These are phyloP conservation scores for Basidioascus undulatus DNA, from an alignment of 768 basidiomycete species.

Conservation along the genomic window DNA sequence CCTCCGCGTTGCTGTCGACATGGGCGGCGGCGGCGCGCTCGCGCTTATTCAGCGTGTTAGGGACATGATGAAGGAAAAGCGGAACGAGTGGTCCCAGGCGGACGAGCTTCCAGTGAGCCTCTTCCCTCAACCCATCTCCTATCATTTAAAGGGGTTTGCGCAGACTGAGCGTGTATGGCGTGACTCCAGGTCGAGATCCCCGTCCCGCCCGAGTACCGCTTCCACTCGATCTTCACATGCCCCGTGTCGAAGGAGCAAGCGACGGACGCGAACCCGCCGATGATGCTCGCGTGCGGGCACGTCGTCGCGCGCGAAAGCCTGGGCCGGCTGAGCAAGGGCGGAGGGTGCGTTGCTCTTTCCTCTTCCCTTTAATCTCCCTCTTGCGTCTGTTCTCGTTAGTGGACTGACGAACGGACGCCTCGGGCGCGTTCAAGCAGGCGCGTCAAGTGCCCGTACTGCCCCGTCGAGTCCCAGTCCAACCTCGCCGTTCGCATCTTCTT, in stretches of 20 bases:
- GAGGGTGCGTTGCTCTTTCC: constrained; percentile 32
- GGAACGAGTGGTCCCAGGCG: constrained; percentile 74
- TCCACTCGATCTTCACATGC: constrained; percentile 92
- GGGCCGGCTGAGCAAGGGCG: constrained; percentile 64
- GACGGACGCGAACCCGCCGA: constrained; percentile 76
- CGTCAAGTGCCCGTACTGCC: constrained; percentile 94
- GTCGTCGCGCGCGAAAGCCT: constrained; percentile 83
- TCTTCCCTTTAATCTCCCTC: not conserved
- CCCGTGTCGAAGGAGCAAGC: constrained; percentile 95
- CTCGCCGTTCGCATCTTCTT: constrained; percentile 20
- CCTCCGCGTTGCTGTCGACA: constrained; percentile 49
- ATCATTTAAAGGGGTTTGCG: constrained; percentile 1
- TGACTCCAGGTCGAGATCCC: constrained; percentile 77
- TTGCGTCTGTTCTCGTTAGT: not conserved
- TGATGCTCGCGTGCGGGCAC: constrained; percentile 94
- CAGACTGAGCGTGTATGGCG: not conserved
- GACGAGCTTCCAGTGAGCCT: constrained; percentile 61
- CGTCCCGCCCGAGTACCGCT: constrained; percentile 57
- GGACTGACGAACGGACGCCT: not conserved
- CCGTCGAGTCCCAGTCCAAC: constrained; percentile 29
- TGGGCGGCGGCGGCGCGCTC: constrained; percentile 76
- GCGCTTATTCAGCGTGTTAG: constrained; percentile 83
- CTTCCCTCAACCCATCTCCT: no score
- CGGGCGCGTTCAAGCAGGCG: constrained; percentile 26
- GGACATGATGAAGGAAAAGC: constrained; percentile 73